Base-by-base conservation (phyloP, 768 basidiomycete species). In the Macrolepiota dolichaula region DNA sequence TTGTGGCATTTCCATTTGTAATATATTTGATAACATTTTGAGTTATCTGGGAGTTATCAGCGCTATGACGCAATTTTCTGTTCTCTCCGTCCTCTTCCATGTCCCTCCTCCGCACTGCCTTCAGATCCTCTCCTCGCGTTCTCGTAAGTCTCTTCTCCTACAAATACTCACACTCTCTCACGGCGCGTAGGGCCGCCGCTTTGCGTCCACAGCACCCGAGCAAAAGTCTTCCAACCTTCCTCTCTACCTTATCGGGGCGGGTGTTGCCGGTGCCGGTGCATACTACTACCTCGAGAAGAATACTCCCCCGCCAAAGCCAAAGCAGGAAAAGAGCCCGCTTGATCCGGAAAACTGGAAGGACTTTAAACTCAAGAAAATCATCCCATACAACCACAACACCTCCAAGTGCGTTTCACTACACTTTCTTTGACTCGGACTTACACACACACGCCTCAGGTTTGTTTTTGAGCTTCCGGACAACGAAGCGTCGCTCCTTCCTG, bases 361-460 rank as follows among this genome's bases (percentile, higher is more conserved):
- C 71, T 89, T 97, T 74, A 87, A 86, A 71, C 85, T 98, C 68
- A 90, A 90, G 73, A 85, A 86, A 69, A 73, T 93, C 62, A 76
- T 86, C 62, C 88, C 88, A 0, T 97, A 96, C 81, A 98, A 97
- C 83, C 90, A 98, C 83, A 97, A 98, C 76, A 90, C 94, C 13
- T 79, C 92, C 35, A 85, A 82, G 86, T 94, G 64, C 59, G 81
- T 65, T 46, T 29, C 42, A 52, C 38, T 56, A 13, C 29, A 32
- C 29, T 7, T 32, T 44, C 35, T 36, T 24, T 29, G 22, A 52
- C 53, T 19, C 29, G 54, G 53, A 58, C 32, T 62, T 11, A 17
- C 42, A 22, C 5, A 17, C 42, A 22, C 5, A 55, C 22, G 24
- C 27, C 13, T 3, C 61, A 92, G 90, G 66, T 94, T 90, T 71